Evolutionary conservation across 805 yeast species (phyloP), one percentile per base, ranked within the genome.

Genomic region (Zygosaccharomyces lentus): DNA sequence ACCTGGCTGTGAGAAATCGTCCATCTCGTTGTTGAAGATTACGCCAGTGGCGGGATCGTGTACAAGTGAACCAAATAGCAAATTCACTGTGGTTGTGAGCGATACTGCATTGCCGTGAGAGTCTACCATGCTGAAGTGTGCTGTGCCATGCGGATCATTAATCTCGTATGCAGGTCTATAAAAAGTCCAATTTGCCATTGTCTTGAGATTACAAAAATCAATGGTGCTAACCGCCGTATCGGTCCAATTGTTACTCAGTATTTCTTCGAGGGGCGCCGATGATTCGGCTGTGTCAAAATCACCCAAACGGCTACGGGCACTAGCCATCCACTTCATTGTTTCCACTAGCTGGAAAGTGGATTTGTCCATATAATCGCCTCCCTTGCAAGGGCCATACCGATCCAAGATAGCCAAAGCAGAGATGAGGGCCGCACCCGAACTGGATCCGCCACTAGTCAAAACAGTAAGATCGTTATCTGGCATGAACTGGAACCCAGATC

Each of bases 311-410:
- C 90, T 80, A 51, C 97, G 74, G 0, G 84, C 91, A 9, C 91
- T 76, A 0, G 90, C 87, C 77, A 88, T 76, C 96, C 96, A 91
- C 65, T 91, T 91, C 95, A 91, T 87, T 2, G 85, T 69, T 66
- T 91, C 99, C 9, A 88, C 69, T 6, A 88, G 60, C 45, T 86
- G 72, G 57, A 87, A 97, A 2, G 81, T 70, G 10, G 77, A 73
- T 9, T 75, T 48, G 7, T 73, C 71, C 21, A 61, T 59, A 57
- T 74, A 71, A 51, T 81, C 86, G 12, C 68, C 69, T 3, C 75
- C 76, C 6, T 58, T 59, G 13, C 63, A 59, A 24, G 64, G 64
- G 2, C 70, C 69, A 52, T 73, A 73, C 12, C 66, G 57, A 50
- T 80, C 75, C 67, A 84, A 71, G 25, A 88, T 77, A 38, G 80